These are phyloP conservation scores for Leptosphaerulina australis DNA, from an alignment of 2,329 filamentous ascomycete genomes.

Conservation along the genomic window DNA sequence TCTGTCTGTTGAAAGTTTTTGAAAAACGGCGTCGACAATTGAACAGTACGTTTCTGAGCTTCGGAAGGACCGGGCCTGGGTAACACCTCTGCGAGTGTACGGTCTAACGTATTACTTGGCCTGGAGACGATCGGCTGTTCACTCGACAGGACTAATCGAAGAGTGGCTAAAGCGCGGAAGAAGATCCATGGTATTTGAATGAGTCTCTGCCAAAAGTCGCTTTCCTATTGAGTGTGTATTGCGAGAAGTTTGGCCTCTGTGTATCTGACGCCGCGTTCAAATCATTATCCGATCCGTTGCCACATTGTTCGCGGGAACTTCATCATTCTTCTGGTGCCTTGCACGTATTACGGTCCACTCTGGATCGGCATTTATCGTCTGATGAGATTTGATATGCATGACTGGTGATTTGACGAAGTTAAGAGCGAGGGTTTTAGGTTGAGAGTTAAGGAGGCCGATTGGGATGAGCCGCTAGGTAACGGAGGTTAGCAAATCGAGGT, in stretches of 20 bases:
- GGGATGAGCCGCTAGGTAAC: neutral
- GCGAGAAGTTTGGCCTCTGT: neutral
- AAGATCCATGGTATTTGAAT: neutral
- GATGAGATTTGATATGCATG: too few relatives aligned
- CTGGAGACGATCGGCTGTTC: neutral
- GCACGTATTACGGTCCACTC: slow-evolving; percentile 1
- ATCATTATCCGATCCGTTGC: neutral
- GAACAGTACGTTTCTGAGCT: neutral
- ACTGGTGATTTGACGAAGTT: too few relatives aligned
- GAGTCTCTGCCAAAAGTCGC: neutral
- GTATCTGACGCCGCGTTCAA: neutral
- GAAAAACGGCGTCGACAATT: neutral
- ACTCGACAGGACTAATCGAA: neutral
- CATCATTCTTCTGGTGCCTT: neutral
- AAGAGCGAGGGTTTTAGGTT: neutral
- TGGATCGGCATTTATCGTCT: too few relatives aligned
- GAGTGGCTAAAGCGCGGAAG: neutral
- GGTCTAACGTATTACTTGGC: neutral
- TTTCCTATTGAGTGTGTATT: slow-evolving; percentile 4
- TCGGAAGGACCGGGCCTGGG: neutral
- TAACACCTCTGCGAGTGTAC: neutral
- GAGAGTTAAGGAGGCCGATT: neutral
- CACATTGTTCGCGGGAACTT: neutral
- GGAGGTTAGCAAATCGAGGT: slow-evolving; percentile 2
- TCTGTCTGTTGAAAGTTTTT: neutral